Evolutionary conservation across 106 monocot genomes (phyloP).

Genomic region (Acorus calamus): DNA sequence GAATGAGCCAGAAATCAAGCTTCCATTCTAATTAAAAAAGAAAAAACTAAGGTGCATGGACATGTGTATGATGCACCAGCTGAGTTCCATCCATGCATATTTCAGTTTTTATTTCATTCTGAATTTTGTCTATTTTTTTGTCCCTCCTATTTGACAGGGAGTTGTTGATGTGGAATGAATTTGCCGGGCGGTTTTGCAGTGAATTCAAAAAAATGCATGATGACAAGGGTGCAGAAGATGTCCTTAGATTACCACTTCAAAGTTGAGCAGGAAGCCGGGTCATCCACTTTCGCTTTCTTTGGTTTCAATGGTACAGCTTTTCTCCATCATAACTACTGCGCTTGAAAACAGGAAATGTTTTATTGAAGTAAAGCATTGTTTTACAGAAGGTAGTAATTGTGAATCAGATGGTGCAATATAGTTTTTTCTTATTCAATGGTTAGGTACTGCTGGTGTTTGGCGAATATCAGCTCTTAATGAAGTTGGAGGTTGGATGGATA

Average conservation of each 20-base stretch:
- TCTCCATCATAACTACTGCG: too few relatives aligned
- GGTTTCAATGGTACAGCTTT: constrained; percentile 42
- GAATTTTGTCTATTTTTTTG: constrained; percentile 12
- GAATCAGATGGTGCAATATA: too few relatives aligned
- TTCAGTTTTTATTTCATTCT: not conserved
- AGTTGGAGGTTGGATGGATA: constrained; percentile 19
- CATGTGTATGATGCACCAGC: too few relatives aligned
- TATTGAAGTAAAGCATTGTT: too few relatives aligned
- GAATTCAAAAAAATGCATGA: too few relatives aligned
- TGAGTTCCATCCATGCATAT: too few relatives aligned
- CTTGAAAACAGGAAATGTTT: too few relatives aligned
- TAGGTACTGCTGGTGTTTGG: constrained; percentile 21
- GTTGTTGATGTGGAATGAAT: constrained; percentile 34
- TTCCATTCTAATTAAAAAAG: too few relatives aligned
- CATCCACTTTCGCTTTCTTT: constrained; percentile 41
- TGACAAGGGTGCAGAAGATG: constrained; percentile 34
- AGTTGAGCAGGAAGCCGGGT: constrained; percentile 54
- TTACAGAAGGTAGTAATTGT: too few relatives aligned
- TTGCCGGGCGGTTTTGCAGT: constrained; percentile 46
- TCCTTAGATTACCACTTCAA: constrained; percentile 59
- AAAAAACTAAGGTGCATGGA: too few relatives aligned
- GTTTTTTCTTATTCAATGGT: too few relatives aligned
- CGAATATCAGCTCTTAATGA: constrained; percentile 15
- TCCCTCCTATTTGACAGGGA: constrained; percentile 49
- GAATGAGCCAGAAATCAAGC: too few relatives aligned